Percentiles rank a stretch among this genome's conserved stretches.
Evolutionary conservation across 148 eudicot genomes (phyloP).

Genomic region (Fallopia convolvulus): DNA sequence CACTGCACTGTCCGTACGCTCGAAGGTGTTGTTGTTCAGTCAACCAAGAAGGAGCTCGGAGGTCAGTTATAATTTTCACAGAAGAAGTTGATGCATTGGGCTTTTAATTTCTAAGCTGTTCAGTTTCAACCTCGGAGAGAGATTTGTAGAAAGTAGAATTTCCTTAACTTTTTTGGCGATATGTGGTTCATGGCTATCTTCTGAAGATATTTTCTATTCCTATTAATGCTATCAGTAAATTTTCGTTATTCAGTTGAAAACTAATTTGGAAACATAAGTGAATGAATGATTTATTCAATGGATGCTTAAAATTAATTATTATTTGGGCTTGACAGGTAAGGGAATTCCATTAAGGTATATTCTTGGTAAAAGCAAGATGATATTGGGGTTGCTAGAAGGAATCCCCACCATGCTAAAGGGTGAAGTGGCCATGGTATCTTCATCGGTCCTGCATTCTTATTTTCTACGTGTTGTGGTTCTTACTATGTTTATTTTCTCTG

Average conservation of each 20-base stretch:
- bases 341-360: conserved; percentile 74
- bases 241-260: background rate
- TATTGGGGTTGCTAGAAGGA: conserved; percentile 94
- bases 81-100: background rate
- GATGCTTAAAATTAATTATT: conserved; percentile 9
- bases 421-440: conserved; percentile 84
- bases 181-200: background rate
- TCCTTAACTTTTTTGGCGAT: background rate
- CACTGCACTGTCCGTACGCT: conserved; percentile 84
- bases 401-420: conserved; percentile 90
- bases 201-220: background rate
- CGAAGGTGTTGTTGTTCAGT: conserved; percentile 72
- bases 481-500: background rate
- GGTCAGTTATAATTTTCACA: conserved; percentile 30
- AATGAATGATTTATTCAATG: background rate
- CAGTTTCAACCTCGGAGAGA: background rate
- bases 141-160: background rate
- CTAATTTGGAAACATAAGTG: background rate
- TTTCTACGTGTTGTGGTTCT: background rate
- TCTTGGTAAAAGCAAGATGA: conserved; percentile 90
- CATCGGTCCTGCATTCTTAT: background rate
- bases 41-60: conserved; percentile 66
- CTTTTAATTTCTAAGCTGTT: background rate
- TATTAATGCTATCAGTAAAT: background rate
- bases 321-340: conserved; percentile 43